Base-by-base conservation (phyloP, 768 basidiomycete species). In the Cystofilobasidium bisporidii region DNA sequence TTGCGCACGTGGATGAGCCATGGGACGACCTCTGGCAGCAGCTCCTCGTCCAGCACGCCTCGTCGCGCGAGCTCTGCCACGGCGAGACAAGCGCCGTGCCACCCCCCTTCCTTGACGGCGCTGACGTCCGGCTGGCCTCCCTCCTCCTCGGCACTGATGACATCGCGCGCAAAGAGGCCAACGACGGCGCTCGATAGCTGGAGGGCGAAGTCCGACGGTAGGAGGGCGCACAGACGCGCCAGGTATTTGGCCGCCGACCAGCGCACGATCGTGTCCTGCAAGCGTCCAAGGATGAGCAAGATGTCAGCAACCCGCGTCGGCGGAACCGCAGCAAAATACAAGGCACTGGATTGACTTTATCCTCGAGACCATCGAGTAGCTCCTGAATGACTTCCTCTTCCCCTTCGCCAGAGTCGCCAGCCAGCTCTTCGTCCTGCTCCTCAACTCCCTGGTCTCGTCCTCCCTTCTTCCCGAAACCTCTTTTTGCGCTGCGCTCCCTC, bases 181-280 rank as follows among this genome's bases (percentile, higher is more conserved):
- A 92, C 79, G 40, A 91, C 79, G 6, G 85, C 89, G 62, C 88
- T 86, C 4, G 94, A 77, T n/a, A 98, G 85, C 75, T 98, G 91
- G 40, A 82, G 78, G 2, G 84, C 80, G 72, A 91, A 88, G 40
- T 86, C 85, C 0, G 77, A 68, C 1, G 96, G 89, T 1, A 99
- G 82, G 45, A 88, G 83, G 71, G 88, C 86, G 2, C 89, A 82
- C 55, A 97, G 83, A 10, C 92, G 85, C 11, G 92, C 88, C 12
- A 97, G 79, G 45, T 88, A 89, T 77, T 98, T 99, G 14, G 96
- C 89, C 6, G 91, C 84, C 18, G 94, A 91, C 84, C 90, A 97
- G 60, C 96, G 87, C 17, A 98, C 91, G 32, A 92, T 80, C 0
- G 94, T 97, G 73, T 96, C 93, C 93, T 98, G 71, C 30, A 26